Evolutionary conservation across 805 yeast genomes (phyloP).

Genomic region (Myxozyma nipponensis): DNA sequence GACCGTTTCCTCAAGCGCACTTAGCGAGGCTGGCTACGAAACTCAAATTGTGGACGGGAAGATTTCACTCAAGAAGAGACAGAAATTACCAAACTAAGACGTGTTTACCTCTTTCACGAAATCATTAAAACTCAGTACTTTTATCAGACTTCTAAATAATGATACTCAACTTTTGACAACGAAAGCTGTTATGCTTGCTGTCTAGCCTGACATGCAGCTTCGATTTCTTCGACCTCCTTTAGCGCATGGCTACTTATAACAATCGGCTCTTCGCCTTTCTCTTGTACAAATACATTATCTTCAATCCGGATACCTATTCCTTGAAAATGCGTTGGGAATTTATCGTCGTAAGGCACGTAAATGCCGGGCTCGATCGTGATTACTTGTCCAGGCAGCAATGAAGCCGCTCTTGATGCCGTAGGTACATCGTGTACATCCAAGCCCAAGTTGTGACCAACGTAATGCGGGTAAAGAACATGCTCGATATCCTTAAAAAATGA

Average conservation of each 20-base stretch:
- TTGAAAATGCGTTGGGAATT: constrained; percentile 74
- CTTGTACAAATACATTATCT: constrained; percentile 84
- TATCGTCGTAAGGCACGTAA: constrained; percentile 70
- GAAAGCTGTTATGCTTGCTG: not conserved
- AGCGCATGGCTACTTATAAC: constrained; percentile 76
- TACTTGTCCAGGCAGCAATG: constrained; percentile 67
- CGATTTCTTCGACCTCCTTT: constrained; percentile 82
- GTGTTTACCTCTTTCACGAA: not conserved
- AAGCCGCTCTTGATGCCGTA: constrained; percentile 51
- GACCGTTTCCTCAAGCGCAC: constrained; percentile 53
- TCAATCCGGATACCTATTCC: constrained; percentile 93
- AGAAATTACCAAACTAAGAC: not conserved
- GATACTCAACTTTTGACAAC: not conserved
- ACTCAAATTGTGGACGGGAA: constrained; percentile 68
- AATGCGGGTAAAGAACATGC: constrained; percentile 74
- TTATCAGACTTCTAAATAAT: not conserved
- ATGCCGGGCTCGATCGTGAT: constrained; percentile 95
- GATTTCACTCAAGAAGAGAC: constrained; percentile 47
- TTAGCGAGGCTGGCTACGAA: constrained; percentile 49
- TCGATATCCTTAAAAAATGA: constrained; percentile 8
- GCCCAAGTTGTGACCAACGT: constrained; percentile 93
- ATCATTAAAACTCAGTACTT: too few relatives aligned
- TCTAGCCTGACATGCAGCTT: constrained; percentile 58
- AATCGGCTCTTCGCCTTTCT: constrained; percentile 43
- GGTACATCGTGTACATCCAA: constrained; percentile 76